phyloP scores from a whole-genome alignment of 2,329 filamentous ascomycete genomes.

The Aspergillus bombycis region DNA sequence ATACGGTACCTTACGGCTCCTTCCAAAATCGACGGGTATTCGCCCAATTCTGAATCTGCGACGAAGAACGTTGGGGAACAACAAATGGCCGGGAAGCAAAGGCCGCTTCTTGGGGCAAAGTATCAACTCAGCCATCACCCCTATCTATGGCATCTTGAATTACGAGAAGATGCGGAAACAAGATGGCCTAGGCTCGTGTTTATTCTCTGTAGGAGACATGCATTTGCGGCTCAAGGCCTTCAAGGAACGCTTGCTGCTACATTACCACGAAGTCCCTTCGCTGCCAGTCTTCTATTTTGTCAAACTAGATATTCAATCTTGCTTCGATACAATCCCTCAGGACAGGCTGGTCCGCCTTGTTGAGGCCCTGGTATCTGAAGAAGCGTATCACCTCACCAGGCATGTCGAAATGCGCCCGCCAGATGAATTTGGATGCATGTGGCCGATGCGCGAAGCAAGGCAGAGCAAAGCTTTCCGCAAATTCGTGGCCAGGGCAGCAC shows the following conservation, averaged over 20 bases:
- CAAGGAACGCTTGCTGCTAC: conserved; percentile 45
- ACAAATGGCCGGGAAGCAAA: conserved; percentile 55
- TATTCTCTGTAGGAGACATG: conserved; percentile 82
- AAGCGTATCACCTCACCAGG: conserved; percentile 70
- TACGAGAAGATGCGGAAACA: conserved; percentile 70
- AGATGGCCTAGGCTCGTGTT: conserved; percentile 70
- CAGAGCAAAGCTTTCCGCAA: conserved; percentile 38
- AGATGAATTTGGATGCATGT: conserved; percentile 29
- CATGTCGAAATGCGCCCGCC: conserved; percentile 71
- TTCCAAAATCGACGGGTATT: conserved; percentile 78
- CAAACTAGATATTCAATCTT: conserved; percentile 88
- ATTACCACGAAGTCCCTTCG: not conserved
- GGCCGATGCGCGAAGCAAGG: conserved; percentile 19
- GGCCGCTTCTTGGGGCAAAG: conserved; percentile 58
- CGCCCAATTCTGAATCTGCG: conserved; percentile 87
- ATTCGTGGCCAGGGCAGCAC: conserved; percentile 59
- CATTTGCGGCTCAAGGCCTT: conserved; percentile 74
- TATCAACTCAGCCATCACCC: conserved; percentile 71
- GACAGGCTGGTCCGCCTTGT: conserved; percentile 70
- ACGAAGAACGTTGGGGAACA: conserved; percentile 59
- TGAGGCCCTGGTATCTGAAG: conserved; percentile 57
- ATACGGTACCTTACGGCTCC: conserved; percentile 74
- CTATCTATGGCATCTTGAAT: conserved; percentile 75
- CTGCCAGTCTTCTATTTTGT: conserved; percentile 74
- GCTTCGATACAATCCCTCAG: conserved; percentile 96